Percentiles rank a stretch among this genome's conserved stretches.
phyloP scores from a whole-genome alignment of 345 rosid species.

The Populus ilicifolia region DNA sequence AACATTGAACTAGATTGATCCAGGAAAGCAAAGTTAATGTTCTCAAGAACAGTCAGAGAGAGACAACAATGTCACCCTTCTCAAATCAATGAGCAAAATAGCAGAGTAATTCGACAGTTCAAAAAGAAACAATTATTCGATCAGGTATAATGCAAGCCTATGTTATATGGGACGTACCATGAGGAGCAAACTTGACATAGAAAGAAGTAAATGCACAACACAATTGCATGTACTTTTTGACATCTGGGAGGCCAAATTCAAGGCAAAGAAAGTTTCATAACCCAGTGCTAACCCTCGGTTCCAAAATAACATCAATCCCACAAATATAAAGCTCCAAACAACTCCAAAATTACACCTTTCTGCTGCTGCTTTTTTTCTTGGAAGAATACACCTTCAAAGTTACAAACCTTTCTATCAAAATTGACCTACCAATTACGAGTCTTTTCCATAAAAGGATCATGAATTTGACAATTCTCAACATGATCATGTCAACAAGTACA shows the following conservation, averaged over 20 bases:
- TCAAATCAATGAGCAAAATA: not conserved
- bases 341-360: not conserved
- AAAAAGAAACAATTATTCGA: not conserved
- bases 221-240: not conserved
- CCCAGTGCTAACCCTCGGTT: not conserved
- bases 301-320: not conserved
- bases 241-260: not conserved
- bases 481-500: not conserved
- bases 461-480: not conserved
- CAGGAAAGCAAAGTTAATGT: not conserved
- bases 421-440: not conserved
- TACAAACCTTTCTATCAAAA: not conserved
- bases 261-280: not conserved
- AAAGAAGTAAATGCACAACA: not conserved
- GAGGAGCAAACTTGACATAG: not conserved
- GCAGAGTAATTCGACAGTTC: not conserved
- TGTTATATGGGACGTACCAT: not conserved
- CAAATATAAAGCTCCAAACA: not conserved
- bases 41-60: not conserved
- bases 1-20: not conserved
- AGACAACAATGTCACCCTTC: not conserved
- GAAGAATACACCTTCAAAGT: not conserved
- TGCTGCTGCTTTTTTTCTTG: not conserved
- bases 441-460: not conserved
- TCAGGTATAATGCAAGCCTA: not conserved